phyloP scores from a whole-genome alignment of 768 basidiomycete genomes.

The Hebeloma cylindrosporum region DNA sequence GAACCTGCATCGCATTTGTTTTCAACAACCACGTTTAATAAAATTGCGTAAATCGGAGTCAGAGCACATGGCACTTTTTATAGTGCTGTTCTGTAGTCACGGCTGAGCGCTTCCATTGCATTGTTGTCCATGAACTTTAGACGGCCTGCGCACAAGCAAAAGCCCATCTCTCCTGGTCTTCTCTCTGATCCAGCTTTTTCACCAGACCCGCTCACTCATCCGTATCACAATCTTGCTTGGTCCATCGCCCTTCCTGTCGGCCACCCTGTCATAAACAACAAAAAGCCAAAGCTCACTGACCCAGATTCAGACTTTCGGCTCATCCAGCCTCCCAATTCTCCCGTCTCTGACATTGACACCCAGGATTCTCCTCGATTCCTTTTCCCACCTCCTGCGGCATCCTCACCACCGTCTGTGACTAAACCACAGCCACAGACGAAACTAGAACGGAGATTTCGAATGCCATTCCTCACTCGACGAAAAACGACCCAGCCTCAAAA shows the following conservation, averaged over 20 bases:
- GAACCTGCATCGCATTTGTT: too few species aligned
- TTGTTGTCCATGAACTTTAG: conserved; percentile 25
- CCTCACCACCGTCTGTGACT: not conserved
- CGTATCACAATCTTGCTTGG: conserved; percentile 34
- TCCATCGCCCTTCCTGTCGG: conserved; percentile 27
- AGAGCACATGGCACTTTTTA: too few species aligned
- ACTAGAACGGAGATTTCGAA: conserved; percentile 19
- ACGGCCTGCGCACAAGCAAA: conserved; percentile 13
- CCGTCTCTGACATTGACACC: conserved; percentile 22
- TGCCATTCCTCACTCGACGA: conserved; percentile 28
- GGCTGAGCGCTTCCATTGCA: too few species aligned
- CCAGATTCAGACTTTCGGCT: conserved; percentile 26
- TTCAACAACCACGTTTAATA: too few species aligned
- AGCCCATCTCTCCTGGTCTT: conserved; percentile 26
- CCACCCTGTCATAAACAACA: conserved; percentile 32
- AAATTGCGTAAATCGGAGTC: too few species aligned
- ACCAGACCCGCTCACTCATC: conserved; percentile 51
- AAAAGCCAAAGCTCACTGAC: conserved; percentile 15
- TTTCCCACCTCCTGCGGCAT: conserved; percentile 14
- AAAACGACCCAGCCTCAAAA: conserved; percentile 18
- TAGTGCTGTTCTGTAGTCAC: too few species aligned
- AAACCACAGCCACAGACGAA: too few species aligned
- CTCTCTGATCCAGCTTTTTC: conserved; percentile 59
- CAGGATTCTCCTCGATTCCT: conserved; percentile 20
- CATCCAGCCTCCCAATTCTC: conserved; percentile 36